Base-by-base conservation (phyloP, 208 protist species). In the Leptomonas pyrrhocoris region DNA sequence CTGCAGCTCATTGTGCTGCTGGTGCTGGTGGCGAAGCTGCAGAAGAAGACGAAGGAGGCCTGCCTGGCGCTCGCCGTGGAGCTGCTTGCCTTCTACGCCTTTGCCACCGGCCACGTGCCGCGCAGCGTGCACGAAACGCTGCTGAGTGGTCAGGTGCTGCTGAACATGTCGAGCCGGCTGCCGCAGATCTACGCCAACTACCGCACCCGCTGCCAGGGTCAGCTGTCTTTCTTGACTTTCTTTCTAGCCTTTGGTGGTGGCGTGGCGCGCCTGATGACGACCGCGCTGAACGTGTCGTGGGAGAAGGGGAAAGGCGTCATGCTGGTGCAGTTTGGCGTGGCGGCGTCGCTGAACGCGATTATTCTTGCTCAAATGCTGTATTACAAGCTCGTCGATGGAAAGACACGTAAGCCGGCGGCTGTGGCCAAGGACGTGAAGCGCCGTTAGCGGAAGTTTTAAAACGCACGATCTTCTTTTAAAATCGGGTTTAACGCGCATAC, bases 161-260 rank as follows among this genome's bases (percentile, higher is more conserved):
- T 94, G 45, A 89, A 80, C 57, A 74, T 94, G 60, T 68, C 70
- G 38, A 94, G 88, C 62, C 84, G 89, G 34, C 77, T 94, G 36
- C 91, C 91, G 45, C 91, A 96, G 60, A 94, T 96, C 50, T 42
- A 86, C 40, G 69, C 84, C 27, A 94, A 93, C 75, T 77, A 85
- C 71, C 69, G 59, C 25, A 92, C 87, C 53, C 55, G 78, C 40
- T 89, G 80, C 36, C 92, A 82, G 7, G 91, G 91, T 2, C 77
- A 90, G 55, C 77, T 94, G 5, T 90, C 91, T n/a, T 91, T 93
- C 50, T 69, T 90, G 27, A 96, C 91, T 43, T 96, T 86, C 79
- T 96, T 93, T 53, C 56, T 96, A 15, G 87, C 84, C 12, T 89
- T 93, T 77, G 75, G 87, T 21, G 91, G 91, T 43, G 83, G 83